phyloP scores from a whole-genome alignment of 495 filamentous ascomycete species.

The Xylaria flabelliformis region DNA sequence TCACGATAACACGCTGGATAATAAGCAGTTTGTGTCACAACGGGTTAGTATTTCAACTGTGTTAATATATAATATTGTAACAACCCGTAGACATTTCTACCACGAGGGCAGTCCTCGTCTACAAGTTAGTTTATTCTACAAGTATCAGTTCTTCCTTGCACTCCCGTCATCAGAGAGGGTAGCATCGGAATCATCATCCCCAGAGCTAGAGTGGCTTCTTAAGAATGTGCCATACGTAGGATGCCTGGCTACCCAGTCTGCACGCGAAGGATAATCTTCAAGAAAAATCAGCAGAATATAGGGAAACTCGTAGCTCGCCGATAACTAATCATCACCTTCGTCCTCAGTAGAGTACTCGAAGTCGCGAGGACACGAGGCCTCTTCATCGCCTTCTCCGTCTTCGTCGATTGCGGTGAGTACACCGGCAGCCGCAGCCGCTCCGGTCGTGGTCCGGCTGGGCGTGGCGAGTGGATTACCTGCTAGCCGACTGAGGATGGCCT shows the following conservation, averaged over 20 bases:
- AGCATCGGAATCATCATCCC: neutral
- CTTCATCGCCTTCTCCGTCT: slow-evolving; percentile 82
- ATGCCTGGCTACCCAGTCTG: neutral
- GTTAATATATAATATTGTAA: neutral
- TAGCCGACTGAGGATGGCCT: slow-evolving; percentile 38
- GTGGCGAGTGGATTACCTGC: slow-evolving; percentile 33
- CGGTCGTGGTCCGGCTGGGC: slow-evolving; percentile 45
- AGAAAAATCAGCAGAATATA: too few relatives aligned
- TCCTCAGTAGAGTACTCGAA: slow-evolving; percentile 87
- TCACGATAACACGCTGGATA: neutral
- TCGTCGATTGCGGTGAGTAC: slow-evolving; percentile 85
- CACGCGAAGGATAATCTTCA: too few relatives aligned
- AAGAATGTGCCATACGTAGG: neutral
- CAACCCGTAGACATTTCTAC: neutral
- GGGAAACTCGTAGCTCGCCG: neutral
- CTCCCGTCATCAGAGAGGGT: neutral
- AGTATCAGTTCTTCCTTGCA: neutral
- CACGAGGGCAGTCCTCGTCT: neutral
- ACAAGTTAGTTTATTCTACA: slow-evolving; percentile 22
- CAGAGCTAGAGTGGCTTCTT: neutral
- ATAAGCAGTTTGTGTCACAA: neutral
- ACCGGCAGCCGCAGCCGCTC: slow-evolving; percentile 77
- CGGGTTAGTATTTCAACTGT: neutral
- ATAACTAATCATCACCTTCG: slow-evolving; percentile 61
- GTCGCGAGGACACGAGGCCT: slow-evolving; percentile 77